Evolutionary conservation across 2,329 filamentous ascomycete genomes (phyloP), one percentile per base, ranked within the genome.

Genomic region (Botrytis porri): DNA sequence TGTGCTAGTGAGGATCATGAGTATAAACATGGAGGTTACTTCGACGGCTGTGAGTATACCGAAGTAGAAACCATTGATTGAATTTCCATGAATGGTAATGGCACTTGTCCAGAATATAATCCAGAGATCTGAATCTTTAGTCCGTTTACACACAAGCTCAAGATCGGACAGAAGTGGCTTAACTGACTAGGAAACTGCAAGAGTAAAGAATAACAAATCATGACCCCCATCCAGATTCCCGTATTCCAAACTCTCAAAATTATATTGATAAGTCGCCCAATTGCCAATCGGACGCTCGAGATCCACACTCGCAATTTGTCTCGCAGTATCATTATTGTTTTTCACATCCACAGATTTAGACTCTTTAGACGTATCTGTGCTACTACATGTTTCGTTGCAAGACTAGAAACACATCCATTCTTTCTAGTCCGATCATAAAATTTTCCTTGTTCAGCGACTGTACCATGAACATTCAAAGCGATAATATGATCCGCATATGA

Each of bases 151-250:
- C 6, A 29, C 14, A 54, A 29, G 51, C 51, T n/a, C 51, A 16
- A 54, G n/a, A 14, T 8, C 29, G 14, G 3, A 8, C 29, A 18
- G n/a, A 18, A 54, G 25, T 7, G 6, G 25, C 12, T 16, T 18
- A 8, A 54, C 51, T 54, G 29, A 54, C 25, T 54, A 29, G 51
- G 51, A 54, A 54, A 29, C 5, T 54, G 12, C 14, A 54, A 16
- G 3, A 54, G n/a, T 29, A n/a, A 54, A n/a, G 51, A 54, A 54
- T 54, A 54, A n/a, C 14, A 29, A 29, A 54, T 14, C 6, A 54
- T 54, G 0, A 54, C 18, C 51, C 51, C n/a, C 29, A 8, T 77
- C 75, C 25, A 84, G 78, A 72, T 29, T 86, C 88, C 74, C 73
- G 57, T 25, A 51, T 73, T 76, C 18, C 14, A 69, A 73, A 51